Conservation (phyloP, 305 asterid genomes). For the Plantago coronopus region DNA sequence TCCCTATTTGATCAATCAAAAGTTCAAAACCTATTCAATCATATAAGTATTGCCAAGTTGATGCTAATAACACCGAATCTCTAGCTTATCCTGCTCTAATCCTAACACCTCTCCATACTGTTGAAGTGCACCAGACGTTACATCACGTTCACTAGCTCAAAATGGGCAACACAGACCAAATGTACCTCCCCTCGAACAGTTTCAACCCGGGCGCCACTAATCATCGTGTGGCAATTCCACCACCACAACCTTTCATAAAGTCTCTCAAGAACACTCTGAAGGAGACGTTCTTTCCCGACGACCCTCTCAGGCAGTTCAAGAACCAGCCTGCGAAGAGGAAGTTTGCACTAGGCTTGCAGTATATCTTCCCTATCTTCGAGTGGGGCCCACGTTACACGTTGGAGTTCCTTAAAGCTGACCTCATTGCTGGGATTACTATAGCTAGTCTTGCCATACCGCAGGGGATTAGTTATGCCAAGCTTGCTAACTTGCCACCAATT, state of each 20-base stretch:
- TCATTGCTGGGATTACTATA: slow-evolving; percentile 86
- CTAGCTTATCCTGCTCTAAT: not conserved
- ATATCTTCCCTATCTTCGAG: slow-evolving; percentile 69
- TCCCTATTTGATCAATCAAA: not conserved
- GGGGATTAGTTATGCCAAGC: slow-evolving; percentile 94
- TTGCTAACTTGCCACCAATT: slow-evolving; percentile 86
- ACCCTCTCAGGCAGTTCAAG: slow-evolving; percentile 88
- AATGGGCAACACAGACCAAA: slow-evolving; percentile 63
- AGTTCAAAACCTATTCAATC: not conserved
- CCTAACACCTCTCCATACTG: not conserved
- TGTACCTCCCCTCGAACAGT: slow-evolving; percentile 25
- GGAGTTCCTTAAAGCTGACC: slow-evolving; percentile 61
- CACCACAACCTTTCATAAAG: slow-evolving; percentile 63
- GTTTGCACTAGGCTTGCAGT: slow-evolving; percentile 56
- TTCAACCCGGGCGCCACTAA: slow-evolving; percentile 27
- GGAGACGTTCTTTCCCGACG: slow-evolving; percentile 92
- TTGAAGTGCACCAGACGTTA: not conserved
- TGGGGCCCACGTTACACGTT: slow-evolving; percentile 69
- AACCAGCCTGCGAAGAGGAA: slow-evolving; percentile 51
- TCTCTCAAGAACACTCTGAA: slow-evolving; percentile 58
- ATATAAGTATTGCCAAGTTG: too few relatives aligned
- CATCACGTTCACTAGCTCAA: not conserved
- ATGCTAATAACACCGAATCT: not conserved
- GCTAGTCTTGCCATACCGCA: slow-evolving; percentile 95
- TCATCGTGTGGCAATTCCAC: slow-evolving; percentile 70